A percentile compares a stretch with the other conserved stretches of the same genome.
These are phyloP conservation scores for Alternaria novae-zelandiae DNA, from an alignment of 2,329 filamentous ascomycete genomes.

Conservation along the genomic window DNA sequence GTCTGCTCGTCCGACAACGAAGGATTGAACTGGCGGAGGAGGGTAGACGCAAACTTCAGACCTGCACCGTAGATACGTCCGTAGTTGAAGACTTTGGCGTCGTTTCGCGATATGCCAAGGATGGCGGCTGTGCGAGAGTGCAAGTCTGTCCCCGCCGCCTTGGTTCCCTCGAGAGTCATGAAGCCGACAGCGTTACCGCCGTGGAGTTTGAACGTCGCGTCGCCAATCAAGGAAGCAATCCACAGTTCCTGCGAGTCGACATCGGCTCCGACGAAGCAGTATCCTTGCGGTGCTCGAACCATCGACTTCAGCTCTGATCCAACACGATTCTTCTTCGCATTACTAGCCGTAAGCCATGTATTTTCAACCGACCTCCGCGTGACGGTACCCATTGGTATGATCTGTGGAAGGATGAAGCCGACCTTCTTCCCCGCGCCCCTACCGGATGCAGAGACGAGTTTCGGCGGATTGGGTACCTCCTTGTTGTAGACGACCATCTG, in stretches of 20 bases:
- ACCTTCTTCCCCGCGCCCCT: constrained; percentile 39
- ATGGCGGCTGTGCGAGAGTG: constrained; percentile 94
- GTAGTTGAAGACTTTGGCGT: constrained; percentile 98
- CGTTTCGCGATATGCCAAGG: constrained; percentile 89
- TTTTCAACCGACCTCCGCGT: constrained; percentile 95
- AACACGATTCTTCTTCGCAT: constrained; percentile 94
- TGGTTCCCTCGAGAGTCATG: constrained; percentile 97
- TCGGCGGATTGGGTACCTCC: constrained; percentile 52
- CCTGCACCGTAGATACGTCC: constrained; percentile 98
- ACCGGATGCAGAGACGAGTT: constrained; percentile 30
- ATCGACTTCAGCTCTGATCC: constrained; percentile 97
- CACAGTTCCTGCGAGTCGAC: constrained; percentile 97
- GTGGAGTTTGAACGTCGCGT: constrained; percentile 92
- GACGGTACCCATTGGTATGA: constrained; percentile 98
- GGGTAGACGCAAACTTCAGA: constrained; percentile 86
- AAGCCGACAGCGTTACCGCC: constrained; percentile 97
- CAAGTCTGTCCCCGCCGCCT: constrained; percentile 89
- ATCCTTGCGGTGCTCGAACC: constrained; percentile 88
- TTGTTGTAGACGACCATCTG: constrained; percentile 92
- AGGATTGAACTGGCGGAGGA: constrained; percentile 94
- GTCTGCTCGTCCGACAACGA: constrained; percentile 80
- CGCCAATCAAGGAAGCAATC: constrained; percentile 95
- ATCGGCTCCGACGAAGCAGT: constrained; percentile 94
- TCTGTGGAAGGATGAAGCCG: constrained; percentile 92
- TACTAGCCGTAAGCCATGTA: constrained; percentile 97